These are phyloP conservation scores for Durusdinium trenchii DNA, from an alignment of 73 alveolate species.

Conservation along the genomic window DNA sequence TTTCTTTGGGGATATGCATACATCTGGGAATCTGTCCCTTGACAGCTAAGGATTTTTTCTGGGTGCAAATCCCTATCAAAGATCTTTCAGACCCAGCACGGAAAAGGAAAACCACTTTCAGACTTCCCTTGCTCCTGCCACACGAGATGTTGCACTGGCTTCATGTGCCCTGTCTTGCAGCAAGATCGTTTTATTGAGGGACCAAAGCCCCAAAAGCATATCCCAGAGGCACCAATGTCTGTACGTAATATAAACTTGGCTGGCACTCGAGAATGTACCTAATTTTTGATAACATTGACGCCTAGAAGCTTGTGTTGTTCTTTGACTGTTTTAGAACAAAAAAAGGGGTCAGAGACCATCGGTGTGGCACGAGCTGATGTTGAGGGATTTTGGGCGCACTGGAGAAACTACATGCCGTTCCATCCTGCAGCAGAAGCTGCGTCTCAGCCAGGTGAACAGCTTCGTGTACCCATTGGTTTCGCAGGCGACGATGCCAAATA, in stretches of 20 bases:
- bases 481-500: slow-evolving; percentile 40
- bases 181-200: too few species aligned
- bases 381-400: background rate
- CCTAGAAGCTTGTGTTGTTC: too few species aligned
- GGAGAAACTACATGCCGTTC: background rate
- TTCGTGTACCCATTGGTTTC: background rate
- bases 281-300: too few species aligned
- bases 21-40: background rate
- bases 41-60: background rate
- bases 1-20: background rate
- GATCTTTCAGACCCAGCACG: background rate
- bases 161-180: background rate
- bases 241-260: too few species aligned
- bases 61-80: background rate
- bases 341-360: background rate
- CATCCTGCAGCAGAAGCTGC: slow-evolving; percentile 32
- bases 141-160: slow-evolving; percentile 42
- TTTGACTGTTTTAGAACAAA: too few species aligned
- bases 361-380: background rate
- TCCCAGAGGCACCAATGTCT: too few species aligned
- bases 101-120: background rate
- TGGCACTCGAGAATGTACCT: too few species aligned
- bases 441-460: background rate
- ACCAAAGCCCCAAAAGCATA: too few species aligned
- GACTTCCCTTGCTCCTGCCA: slow-evolving; percentile 33